Conservation (phyloP, 768 basidiomycete species). For the Glaciozyma antarctica region DNA sequence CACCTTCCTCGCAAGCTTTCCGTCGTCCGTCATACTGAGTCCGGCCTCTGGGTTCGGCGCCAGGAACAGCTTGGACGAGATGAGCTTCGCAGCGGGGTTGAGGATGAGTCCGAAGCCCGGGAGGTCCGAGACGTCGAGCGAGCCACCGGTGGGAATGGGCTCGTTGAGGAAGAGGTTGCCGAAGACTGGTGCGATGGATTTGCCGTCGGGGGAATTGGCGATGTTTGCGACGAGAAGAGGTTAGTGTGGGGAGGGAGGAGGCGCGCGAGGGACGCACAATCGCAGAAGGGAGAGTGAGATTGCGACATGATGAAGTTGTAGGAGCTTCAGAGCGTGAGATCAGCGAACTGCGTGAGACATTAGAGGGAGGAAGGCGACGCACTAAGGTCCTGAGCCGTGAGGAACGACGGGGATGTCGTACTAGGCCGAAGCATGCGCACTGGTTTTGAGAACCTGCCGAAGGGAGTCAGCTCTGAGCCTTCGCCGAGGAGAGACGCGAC, state of each 20-base stretch:
- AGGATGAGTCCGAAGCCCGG: conserved; percentile 44
- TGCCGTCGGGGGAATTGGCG: conserved; percentile 45
- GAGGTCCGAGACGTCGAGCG: conserved; percentile 40
- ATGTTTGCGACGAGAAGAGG: conserved; percentile 21
- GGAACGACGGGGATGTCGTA: conserved; percentile 49
- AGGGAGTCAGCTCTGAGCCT: neutral
- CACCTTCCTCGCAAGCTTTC: neutral
- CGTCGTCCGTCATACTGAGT: conserved; percentile 1
- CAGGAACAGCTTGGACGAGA: conserved; percentile 30
- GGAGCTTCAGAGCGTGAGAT: conserved; percentile 29
- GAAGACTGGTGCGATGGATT: conserved; percentile 43
- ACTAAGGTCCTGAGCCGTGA: conserved; percentile 46
- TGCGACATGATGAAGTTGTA: conserved; percentile 45
- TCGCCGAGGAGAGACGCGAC: neutral
- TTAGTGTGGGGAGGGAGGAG: conserved; percentile 19
- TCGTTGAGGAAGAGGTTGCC: conserved; percentile 45
- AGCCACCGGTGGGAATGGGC: conserved; percentile 41
- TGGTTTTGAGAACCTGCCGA: conserved; percentile 36
- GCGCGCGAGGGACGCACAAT: conserved; percentile 29
- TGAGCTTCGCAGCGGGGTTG: conserved; percentile 41
- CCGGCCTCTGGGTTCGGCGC: conserved; percentile 5
- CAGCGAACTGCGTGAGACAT: conserved; percentile 38
- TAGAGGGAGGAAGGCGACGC: conserved; percentile 42
- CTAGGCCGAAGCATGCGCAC: conserved; percentile 42
- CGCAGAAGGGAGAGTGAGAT: conserved; percentile 41